Base-by-base conservation (phyloP, 164 flowering plant species). In the Pachysandra terminalis region DNA sequence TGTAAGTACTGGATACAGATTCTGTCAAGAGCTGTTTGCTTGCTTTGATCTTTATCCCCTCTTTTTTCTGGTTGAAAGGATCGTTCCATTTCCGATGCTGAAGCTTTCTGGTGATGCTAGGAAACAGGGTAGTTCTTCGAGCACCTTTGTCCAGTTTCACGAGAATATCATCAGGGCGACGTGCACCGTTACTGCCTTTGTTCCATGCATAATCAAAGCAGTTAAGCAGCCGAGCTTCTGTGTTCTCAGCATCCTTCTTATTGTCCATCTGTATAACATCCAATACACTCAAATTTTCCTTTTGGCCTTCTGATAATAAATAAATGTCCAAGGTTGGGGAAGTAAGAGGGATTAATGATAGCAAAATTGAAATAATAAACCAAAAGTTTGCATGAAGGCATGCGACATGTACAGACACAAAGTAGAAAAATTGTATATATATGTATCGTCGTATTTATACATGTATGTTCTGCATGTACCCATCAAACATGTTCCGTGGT, bases 181-280 rank as follows among this genome's bases (percentile, higher is more conserved):
- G 87, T 27, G 73, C 27, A 28, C 88, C 90, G 74, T 92, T 92
- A 15, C 80, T 70, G 21, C 78, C 89, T 79, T 79, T 86, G 71
- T 91, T 92, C 97, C 97, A 92, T 54, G 92, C 94, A 77, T 88
- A 90, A 74, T 90, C 94, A 75, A 88, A 90, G 56, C 41, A 75
- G 9, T 72, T 59, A 16, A 92, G 87, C 53, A 90, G 80, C 66
- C 64, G 78, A 52, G 80, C 78, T 77, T 92, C 96, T 48, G 85
- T 83, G 70, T 61, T 75, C 78, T 74, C 78, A 17, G 92, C 96
- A 41, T 81, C 84, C 21, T 64, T 82, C 71, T 88, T 87, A 69
- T 66, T 81, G 68, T 69, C 66, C 86, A 85, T 81, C 95, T 91
- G 83, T 68, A 57, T 25, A 65, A 66, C 37, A 71, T 60, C 57